Evolutionary conservation across 75 land plant species (phyloP).

Genomic region (Sequoiadendron giganteum): DNA sequence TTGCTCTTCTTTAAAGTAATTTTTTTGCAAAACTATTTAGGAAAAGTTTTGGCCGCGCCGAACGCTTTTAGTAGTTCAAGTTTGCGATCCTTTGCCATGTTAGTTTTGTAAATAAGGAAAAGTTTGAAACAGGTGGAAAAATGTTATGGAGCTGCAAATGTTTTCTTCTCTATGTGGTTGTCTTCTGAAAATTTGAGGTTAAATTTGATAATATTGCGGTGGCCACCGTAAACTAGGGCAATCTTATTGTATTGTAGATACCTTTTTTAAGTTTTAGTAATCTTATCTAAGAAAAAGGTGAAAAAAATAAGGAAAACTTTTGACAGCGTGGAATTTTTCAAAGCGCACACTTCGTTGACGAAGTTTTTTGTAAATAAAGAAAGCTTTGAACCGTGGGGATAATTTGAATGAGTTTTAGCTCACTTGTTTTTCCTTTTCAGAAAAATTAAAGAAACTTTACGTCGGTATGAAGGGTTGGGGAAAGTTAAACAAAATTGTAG

Average conservation of each 20-base stretch:
- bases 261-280: background rate
- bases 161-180: background rate
- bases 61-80: background rate
- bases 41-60: background rate
- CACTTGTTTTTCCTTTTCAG: background rate
- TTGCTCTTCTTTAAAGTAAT: background rate
- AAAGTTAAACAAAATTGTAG: background rate
- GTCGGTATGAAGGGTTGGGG: background rate
- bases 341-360: background rate
- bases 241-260: background rate
- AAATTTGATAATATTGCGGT: background rate
- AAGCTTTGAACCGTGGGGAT: background rate
- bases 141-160: background rate
- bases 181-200: background rate
- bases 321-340: background rate
- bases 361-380: background rate
- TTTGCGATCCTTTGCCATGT: background rate
- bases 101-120: background rate
- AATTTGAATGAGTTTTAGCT: background rate
- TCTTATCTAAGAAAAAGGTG: background rate
- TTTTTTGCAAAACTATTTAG: background rate
- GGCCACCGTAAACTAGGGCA: background rate
- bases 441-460: background rate
- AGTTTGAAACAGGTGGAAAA: background rate
- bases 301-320: background rate